These are phyloP conservation scores for Parietichytrium sp. DNA, from an alignment of 108 stramenopile genomes.

Conservation along the genomic window DNA sequence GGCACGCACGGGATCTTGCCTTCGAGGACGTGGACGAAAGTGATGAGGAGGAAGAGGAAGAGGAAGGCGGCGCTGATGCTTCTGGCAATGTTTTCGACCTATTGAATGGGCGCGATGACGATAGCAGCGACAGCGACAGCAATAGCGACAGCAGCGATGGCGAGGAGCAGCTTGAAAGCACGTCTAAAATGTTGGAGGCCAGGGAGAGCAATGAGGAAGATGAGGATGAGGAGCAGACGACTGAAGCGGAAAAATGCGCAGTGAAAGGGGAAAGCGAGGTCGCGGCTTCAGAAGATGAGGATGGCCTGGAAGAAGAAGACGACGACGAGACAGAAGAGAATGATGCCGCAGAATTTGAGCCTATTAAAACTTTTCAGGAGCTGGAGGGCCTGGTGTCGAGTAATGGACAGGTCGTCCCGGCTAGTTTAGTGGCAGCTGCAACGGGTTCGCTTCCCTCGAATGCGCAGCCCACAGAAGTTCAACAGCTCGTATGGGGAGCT, in stretches of 20 bases:
- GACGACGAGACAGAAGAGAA: neutral
- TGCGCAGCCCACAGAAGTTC: neutral
- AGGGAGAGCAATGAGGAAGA: constrained; percentile 5
- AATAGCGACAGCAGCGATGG: no score
- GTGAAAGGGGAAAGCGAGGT: constrained; percentile 39
- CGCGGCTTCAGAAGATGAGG: constrained; percentile 40
- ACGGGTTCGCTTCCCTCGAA: neutral
- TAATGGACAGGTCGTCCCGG: neutral
- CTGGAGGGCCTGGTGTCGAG: neutral
- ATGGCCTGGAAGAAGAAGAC: constrained; percentile 29
- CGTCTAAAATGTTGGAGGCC: no score
- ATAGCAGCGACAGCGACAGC: no score
- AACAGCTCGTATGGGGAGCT: constrained; percentile 16
- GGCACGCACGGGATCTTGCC: no score
- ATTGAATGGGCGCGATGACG: no score
- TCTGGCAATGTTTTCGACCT: no score
- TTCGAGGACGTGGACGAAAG: no score
- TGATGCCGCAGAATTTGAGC: neutral
- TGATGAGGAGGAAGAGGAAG: no score
- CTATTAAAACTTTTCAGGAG: neutral
- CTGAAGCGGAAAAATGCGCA: constrained; percentile 35
- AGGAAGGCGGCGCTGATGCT: no score
- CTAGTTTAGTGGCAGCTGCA: neutral
- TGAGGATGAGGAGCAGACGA: constrained; percentile 12
- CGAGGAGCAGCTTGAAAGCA: no score